Base-by-base conservation (phyloP, 2,329 filamentous ascomycete species). In the Alternaria dauci region DNA sequence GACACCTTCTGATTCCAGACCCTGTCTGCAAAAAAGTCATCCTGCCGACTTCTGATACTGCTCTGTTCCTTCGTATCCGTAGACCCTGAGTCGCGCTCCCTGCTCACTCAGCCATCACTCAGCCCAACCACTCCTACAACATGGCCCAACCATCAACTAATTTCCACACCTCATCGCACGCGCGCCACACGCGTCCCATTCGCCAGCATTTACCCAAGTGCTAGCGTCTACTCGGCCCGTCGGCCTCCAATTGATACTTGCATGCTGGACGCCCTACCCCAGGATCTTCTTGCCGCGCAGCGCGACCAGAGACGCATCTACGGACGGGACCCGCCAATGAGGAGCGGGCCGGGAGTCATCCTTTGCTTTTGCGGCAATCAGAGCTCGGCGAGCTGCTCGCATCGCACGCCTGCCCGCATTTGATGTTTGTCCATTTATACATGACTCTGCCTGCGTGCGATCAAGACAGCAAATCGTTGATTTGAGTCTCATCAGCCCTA, bases 151-250 rank as follows among this genome's bases (percentile, higher is more conserved):
- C 23, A 28, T 48, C 48, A 55, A 61, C 66, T 64, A 58, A 65
- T 62, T 60, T 59, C 59, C 55, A 67, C 62, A 59, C 57, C 64
- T 68, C 67, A 69, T 65, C 65, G 58, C 62, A 67, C 62, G 62
- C 54, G 65, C 62, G 51, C 59, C 50, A 55, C 60, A 43, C 11
- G 11, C 43, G 60, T 52, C 48, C 46, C 44, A 68, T 68, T 68
- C 60, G 63, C 54, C 38, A 30, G 47, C 20, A 57, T 50, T 58
- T 55, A 43, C 52, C 55, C 48, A 65, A 23, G 23, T 46, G 46
- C 36, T 57, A 43, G 53, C 30, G 39, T 41, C 11, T 18, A 32
- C 36, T 58, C 60, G 54, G 48, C 56, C 58, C 53, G 52, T 61
- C 32, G 52, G 34, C 53, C 55, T 50, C 66, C 62, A 70, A 67